phyloP scores from a whole-genome alignment of 306 rosid species.

The Luffa aegyptiaca region DNA sequence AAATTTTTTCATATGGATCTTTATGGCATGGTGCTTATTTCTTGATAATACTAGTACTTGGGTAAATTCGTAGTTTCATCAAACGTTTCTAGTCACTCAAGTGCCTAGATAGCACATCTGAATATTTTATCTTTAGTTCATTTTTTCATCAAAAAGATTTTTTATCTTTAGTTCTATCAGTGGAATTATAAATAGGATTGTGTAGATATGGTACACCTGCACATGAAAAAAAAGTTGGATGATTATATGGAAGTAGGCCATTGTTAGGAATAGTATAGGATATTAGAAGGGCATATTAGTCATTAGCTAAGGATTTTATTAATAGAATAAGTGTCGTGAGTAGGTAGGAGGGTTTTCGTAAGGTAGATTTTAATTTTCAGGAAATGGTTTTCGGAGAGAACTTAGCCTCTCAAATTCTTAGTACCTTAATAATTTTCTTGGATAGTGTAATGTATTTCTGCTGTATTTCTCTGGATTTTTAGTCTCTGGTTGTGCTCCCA shows the following conservation, averaged over 20 bases:
- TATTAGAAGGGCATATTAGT: neutral
- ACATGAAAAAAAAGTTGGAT: neutral
- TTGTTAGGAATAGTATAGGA: neutral
- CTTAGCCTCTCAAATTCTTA: neutral
- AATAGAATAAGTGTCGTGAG: neutral
- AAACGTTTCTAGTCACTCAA: neutral
- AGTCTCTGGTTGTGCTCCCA: neutral
- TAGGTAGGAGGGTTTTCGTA: neutral
- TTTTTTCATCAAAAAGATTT: neutral
- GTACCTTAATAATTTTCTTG: neutral
- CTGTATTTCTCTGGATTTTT: neutral
- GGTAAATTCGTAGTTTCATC: neutral
- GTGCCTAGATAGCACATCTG: neutral
- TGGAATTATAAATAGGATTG: neutral
- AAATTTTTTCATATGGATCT: neutral
- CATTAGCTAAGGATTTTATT: neutral
- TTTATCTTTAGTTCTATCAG: neutral
- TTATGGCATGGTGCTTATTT: neutral
- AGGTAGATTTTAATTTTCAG: neutral
- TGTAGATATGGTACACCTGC: neutral
- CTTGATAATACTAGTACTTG: neutral
- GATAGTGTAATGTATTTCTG: neutral
- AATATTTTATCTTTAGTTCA: neutral
- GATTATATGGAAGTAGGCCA: neutral
- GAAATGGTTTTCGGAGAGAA: neutral